Conservation (phyloP, 345 rosid genomes). For the Salix exigua region DNA sequence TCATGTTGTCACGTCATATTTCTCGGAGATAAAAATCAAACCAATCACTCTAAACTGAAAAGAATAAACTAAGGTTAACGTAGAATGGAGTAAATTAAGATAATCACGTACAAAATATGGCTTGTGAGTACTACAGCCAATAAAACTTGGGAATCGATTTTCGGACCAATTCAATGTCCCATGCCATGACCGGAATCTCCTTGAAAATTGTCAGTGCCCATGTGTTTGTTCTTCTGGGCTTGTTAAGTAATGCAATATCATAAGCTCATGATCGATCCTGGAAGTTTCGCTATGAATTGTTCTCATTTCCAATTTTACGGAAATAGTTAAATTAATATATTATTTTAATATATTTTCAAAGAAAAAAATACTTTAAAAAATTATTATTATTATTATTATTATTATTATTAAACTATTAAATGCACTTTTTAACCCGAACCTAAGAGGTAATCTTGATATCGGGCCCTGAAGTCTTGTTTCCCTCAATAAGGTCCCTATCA, state of each 20-base stretch:
- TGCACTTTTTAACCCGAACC: not conserved
- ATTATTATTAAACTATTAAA: too few species aligned
- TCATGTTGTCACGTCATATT: rapidly evolving
- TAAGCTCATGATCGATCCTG: not conserved
- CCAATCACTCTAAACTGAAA: not conserved
- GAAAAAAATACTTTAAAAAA: too few species aligned
- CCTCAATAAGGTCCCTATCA: not conserved
- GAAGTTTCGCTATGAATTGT: too few species aligned
- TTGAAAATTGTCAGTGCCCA: not conserved
- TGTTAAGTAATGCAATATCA: not conserved
- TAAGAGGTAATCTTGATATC: not conserved
- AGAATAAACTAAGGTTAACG: not conserved
- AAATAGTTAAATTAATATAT: too few species aligned
- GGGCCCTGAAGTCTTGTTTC: not conserved
- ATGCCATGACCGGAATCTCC: not conserved
- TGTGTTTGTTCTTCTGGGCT: not conserved
- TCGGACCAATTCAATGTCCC: not conserved
- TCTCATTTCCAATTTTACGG: too few species aligned
- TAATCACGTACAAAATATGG: not conserved
- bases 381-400: too few species aligned
- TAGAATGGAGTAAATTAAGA: not conserved
- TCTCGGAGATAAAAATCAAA: not conserved
- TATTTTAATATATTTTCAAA: too few species aligned
- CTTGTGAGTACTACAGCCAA: not conserved
- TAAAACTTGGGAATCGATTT: not conserved